Evolutionary conservation across 106 monocot genomes (phyloP).

Genomic region (Platanthera guangdongensis): DNA sequence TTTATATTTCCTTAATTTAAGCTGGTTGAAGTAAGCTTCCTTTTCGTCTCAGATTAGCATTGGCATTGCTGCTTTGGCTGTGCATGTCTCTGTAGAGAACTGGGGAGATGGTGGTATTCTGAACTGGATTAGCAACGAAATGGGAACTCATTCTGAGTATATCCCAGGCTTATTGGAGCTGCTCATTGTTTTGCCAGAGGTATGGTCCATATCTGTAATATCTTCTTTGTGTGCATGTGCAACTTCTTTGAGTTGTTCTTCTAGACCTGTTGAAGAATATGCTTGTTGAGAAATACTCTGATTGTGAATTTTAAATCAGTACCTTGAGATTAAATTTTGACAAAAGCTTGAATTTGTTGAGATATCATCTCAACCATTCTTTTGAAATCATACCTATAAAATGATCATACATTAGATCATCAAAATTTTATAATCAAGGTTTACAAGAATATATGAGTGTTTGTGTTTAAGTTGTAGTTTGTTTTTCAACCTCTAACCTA

Average conservation of each 20-base stretch:
- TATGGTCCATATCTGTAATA: constrained; percentile 7
- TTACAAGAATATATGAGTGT: neutral
- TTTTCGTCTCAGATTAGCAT: constrained; percentile 66
- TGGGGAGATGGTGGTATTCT: constrained; percentile 94
- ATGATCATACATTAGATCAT: neutral
- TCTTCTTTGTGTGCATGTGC: neutral
- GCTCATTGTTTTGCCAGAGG: constrained; percentile 82
- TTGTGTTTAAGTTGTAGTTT: neutral
- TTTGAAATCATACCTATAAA: neutral
- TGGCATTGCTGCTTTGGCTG: constrained; percentile 89
- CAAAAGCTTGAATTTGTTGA: neutral
- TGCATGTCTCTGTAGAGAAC: constrained; percentile 79
- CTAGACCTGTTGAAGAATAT: neutral
- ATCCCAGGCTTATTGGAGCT: constrained; percentile 85
- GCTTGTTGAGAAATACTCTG: neutral
- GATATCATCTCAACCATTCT: neutral
- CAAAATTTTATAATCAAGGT: neutral
- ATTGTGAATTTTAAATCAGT: neutral
- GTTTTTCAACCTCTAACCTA: neutral
- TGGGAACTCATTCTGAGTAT: constrained; percentile 74
- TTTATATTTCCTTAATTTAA: constrained; percentile 4
- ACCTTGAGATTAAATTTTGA: neutral
- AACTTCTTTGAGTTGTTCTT: neutral
- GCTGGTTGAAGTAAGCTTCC: neutral
- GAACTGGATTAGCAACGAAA: constrained; percentile 80